Base-by-base conservation (phyloP, 768 basidiomycete genomes). In the Tulasnella sp. region DNA sequence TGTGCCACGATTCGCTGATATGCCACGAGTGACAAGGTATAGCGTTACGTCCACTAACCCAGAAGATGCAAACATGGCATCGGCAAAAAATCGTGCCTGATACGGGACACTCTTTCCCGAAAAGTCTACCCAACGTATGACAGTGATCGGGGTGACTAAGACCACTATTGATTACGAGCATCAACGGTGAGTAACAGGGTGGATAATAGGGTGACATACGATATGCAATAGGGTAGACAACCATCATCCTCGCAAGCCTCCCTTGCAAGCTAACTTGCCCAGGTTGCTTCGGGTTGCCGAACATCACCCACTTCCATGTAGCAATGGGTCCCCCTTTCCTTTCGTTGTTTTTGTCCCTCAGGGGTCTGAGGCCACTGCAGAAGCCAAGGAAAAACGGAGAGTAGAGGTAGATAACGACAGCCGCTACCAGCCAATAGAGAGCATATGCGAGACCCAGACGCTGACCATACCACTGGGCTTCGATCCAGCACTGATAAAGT, bases 21-120 rank as follows among this genome's bases (percentile, higher is more conserved):
- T n/a, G n/a, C n/a, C n/a, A n/a, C n/a, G 36, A 39, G 74, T 74
- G 21, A 67, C 46, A 2, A 63, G 51, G 65, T 63, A 67, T 11
- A 78, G 67, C 40, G 74, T 58, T 23, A 73, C 68, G 60, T 78
- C 75, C 59, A 76, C 66, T 23, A 76, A 55, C 5, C 76, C 77
- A 0, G 74, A 77, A 27, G 71, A 69, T 0, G 73, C 66, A 60
- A 72, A 77, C 8, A 77, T 46, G 65, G 61, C 70, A 70, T 7
- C 74, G 69, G n/a, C n/a, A n/a, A n/a, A n/a, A n/a, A n/a, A n/a
- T n/a, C n/a, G n/a, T n/a, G n/a, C n/a, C n/a, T n/a, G 4, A 70
- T 63, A 8, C 43, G 14, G 32, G 27, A 25, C 11, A 52, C 42
- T 6, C 62, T 11, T 39, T 39, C 11, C n/a, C 58, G 62, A n/a